Conservation (phyloP, 2,329 filamentous ascomycete species). For the Coniochaeta pulveracea region DNA sequence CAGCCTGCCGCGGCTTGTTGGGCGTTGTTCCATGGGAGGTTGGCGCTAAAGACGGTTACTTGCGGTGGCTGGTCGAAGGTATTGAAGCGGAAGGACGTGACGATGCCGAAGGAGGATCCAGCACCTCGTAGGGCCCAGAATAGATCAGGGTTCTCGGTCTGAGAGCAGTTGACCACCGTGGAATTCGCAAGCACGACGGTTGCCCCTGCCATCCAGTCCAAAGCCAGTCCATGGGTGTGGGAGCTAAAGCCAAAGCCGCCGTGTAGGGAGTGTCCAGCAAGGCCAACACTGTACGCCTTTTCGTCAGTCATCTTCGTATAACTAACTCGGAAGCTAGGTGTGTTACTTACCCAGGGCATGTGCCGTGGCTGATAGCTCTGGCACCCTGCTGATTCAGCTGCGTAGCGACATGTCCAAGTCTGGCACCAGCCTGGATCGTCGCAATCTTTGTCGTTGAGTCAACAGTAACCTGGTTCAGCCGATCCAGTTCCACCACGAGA, state of each 20-base stretch:
- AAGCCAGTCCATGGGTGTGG: conserved; percentile 20
- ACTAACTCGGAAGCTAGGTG: background rate
- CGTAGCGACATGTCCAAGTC: conserved; percentile 33
- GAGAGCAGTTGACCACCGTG: conserved; percentile 18
- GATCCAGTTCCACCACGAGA: conserved; percentile 35
- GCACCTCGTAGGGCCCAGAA: conserved; percentile 32
- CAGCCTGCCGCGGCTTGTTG: conserved; percentile 13
- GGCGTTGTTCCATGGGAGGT: conserved; percentile 14
- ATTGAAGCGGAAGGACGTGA: conserved; percentile 24
- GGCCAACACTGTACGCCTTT: conserved; percentile 20
- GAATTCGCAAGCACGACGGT: conserved; percentile 25
- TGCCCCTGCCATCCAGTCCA: conserved; percentile 23
- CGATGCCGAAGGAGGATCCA: conserved; percentile 28
- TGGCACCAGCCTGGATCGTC: conserved; percentile 36
- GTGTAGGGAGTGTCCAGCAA: conserved; percentile 26
- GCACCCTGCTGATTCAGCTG: conserved; percentile 24
- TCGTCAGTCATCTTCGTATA: conserved; percentile 1
- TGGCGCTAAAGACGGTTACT: conserved; percentile 17
- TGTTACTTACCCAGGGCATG: conserved; percentile 34
- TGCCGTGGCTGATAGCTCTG: conserved; percentile 35
- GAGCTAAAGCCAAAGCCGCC: conserved; percentile 28
- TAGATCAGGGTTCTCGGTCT: conserved; percentile 23
- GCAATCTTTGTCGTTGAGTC: conserved; percentile 27
- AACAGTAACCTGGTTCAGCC: conserved; percentile 28
- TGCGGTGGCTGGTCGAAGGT: conserved; percentile 23